Evolutionary conservation across 1,284 basidiomycete genomes (phyloP).

Genomic region (Sanghuangporus baumii): DNA sequence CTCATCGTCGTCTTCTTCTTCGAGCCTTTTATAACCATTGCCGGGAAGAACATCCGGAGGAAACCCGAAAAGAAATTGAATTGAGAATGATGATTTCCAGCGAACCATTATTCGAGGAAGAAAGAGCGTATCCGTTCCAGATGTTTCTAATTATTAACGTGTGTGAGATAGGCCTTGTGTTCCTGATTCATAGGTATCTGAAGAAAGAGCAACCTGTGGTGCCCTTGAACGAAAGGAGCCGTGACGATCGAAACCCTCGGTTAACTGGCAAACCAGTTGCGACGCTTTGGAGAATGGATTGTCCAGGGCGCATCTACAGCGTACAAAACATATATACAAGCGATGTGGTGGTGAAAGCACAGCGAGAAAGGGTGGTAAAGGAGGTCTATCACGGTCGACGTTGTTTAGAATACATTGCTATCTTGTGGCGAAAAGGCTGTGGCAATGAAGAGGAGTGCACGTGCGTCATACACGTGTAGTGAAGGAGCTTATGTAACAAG

Average conservation of each 20-base stretch:
- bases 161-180: neutral
- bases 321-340: no score
- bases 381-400: no score
- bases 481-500: no score
- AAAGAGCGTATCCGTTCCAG: neutral
- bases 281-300: no score
- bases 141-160: neutral
- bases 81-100: neutral
- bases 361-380: no score
- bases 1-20: neutral
- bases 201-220: neutral
- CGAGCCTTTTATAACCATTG: neutral
- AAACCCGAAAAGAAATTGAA: neutral
- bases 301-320: no score
- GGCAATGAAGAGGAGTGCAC: no score
- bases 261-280: neutral
- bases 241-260: neutral
- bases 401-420: no score
- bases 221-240: neutral
- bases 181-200: neutral
- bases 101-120: neutral
- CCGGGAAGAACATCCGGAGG: neutral
- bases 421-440: no score
- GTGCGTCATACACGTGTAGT: no score
- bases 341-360: no score